Evolutionary conservation across 495 filamentous ascomycete species (phyloP), one percentile per base, ranked within the genome.

Genomic region (Penicillium fimorum): DNA sequence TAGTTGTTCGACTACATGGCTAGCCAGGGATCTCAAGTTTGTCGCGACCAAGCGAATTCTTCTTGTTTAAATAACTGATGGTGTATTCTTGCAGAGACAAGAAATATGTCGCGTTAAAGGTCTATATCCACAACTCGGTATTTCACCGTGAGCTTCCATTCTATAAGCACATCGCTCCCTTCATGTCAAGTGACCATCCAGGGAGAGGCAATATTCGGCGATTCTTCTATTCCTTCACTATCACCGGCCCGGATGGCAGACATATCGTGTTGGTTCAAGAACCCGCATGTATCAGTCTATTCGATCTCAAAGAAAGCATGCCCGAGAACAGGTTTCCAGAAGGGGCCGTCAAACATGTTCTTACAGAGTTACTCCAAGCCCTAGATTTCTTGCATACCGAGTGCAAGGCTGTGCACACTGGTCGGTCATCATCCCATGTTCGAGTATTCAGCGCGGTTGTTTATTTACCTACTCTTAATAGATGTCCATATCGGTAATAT

Each of bases 1-100:
- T 35, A 60, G 73, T 13, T 70, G 61, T 25, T 83, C 80, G 10
- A 83, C 80, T 3, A 78, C 73, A 20, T 82, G 79, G 79, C 67
- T 83, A 15, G 74, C 71, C 37, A 69, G 73, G 24, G 79, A 82
- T 63, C 60, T 82, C 41, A 66, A 54, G 72, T 71, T 66, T 48
- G 68, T 48, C 18, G 9, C 8, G 15, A 9, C 12, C 61, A n/a
- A 50, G 32, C 38, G 11, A 7, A n/a, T n/a, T 6, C 13, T n/a
- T 5, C 22, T 17, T 22, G 46, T 13, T 18, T 38, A 54, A 8
- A 43, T 43, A 43, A 53, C 58, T 47, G 41, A 25, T 46, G 40
- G 43, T 3, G 15, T 12, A 49, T n/a, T 4, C 1, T 25, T 2
- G 6, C 57, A 75, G 74, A 38, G 52, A 55, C 18, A 60, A 60